A percentile compares a stretch with the other conserved stretches of the same genome.
phyloP scores from a whole-genome alignment of 2,329 filamentous ascomycete genomes.

The Ophiostoma ips region DNA sequence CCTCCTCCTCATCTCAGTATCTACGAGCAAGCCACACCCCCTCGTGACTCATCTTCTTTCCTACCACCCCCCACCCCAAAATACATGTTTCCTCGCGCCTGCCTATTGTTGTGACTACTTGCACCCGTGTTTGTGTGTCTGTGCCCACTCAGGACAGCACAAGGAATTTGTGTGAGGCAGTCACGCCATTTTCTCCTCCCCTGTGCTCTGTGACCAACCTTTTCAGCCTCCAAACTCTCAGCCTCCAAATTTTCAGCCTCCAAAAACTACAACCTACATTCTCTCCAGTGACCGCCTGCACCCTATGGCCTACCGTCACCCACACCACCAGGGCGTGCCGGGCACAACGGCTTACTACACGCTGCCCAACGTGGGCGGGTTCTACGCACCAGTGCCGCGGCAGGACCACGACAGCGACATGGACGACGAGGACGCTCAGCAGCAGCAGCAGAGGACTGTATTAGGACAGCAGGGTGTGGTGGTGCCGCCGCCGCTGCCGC shows the following conservation, averaged over 20 bases:
- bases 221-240: no score
- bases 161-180: no score
- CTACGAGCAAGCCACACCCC: no score
- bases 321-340: neutral
- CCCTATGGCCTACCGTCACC: neutral
- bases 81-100: neutral
- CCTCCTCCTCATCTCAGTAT: no score
- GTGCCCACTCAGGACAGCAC: no score
- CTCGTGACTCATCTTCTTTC: neutral
- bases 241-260: no score
- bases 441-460: neutral
- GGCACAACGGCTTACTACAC: slow-evolving; percentile 4
- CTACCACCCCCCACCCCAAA: neutral
- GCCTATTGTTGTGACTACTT: neutral
- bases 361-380: slow-evolving; percentile 2
- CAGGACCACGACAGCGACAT: neutral
- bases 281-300: no score
- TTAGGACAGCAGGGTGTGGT: no score
- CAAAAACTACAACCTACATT: no score
- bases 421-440: neutral
- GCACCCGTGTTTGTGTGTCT: neutral
- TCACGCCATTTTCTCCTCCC: no score
- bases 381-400: slow-evolving; percentile 5
- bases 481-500: no score
- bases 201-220: no score